Percentiles rank a stretch among this genome's conserved stretches.
Evolutionary conservation across 805 yeast genomes (phyloP).

Genomic region (Metschnikowia reukaufii): DNA sequence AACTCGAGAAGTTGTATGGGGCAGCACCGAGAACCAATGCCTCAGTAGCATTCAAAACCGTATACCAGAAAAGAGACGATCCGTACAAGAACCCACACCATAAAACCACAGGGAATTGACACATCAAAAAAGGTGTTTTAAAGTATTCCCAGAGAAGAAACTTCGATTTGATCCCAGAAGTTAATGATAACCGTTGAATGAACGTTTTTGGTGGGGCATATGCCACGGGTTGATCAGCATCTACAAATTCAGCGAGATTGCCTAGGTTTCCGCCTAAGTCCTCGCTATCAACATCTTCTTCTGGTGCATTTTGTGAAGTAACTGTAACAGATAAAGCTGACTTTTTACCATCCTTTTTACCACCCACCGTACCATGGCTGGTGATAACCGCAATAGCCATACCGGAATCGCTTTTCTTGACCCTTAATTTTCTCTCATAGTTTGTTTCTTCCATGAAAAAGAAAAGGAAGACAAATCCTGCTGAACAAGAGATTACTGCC

Average conservation of each 20-base stretch:
- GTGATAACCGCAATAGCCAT: slow-evolving; percentile 14
- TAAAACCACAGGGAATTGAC: slow-evolving; percentile 21
- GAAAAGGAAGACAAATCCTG: slow-evolving; percentile 14
- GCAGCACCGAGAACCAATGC: slow-evolving; percentile 28
- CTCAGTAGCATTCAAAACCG: slow-evolving; percentile 25
- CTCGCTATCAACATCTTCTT: slow-evolving; percentile 8
- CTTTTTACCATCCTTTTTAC: slow-evolving; percentile 2
- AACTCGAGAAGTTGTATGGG: slow-evolving; percentile 52
- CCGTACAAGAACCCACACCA: slow-evolving; percentile 25
- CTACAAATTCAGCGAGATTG: slow-evolving; percentile 11
- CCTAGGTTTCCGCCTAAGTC: slow-evolving; percentile 5
- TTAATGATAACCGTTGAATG: slow-evolving; percentile 15
- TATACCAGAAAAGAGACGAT: slow-evolving; percentile 24
- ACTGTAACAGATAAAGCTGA: background rate
- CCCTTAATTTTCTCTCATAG: slow-evolving; percentile 16
- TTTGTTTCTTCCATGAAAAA: slow-evolving; percentile 21
- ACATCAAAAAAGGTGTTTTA: slow-evolving; percentile 23
- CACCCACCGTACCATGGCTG: slow-evolving; percentile 7
- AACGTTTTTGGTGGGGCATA: slow-evolving; percentile 16
- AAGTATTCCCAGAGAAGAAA: slow-evolving; percentile 19
- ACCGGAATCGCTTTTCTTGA: slow-evolving; percentile 9
- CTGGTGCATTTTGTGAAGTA: slow-evolving; percentile 1
- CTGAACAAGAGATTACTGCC: slow-evolving; percentile 13
- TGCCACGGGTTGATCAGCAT: slow-evolving; percentile 3
- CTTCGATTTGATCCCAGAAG: slow-evolving; percentile 12